These are phyloP conservation scores for Podosphaera aphanis DNA, from an alignment of 2,329 filamentous ascomycete species.

Conservation along the genomic window DNA sequence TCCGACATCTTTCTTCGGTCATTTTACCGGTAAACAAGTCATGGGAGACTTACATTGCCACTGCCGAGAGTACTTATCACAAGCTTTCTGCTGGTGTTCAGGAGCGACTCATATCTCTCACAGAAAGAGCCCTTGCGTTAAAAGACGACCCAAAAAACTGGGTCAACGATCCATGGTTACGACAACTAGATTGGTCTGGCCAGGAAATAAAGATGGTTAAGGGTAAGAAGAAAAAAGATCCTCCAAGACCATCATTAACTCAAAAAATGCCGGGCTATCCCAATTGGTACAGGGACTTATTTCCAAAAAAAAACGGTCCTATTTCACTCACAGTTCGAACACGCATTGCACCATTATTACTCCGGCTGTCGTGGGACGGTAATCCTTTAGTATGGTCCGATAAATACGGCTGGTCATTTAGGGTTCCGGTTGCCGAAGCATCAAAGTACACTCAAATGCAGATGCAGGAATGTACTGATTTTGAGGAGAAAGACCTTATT, in stretches of 20 bases:
- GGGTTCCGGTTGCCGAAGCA: slow-evolving; percentile 39
- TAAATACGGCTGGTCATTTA: slow-evolving; percentile 79
- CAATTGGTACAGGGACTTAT: slow-evolving; percentile 86
- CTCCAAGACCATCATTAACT: slow-evolving; percentile 49
- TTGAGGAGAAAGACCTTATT: slow-evolving; percentile 41
- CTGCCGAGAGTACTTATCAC: slow-evolving; percentile 67
- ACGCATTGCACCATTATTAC: slow-evolving; percentile 61
- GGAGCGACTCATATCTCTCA: slow-evolving; percentile 46
- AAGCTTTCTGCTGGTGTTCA: slow-evolving; percentile 55
- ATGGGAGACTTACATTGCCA: slow-evolving; percentile 68
- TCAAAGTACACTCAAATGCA: slow-evolving; percentile 45
- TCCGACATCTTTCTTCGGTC: slow-evolving; percentile 79
- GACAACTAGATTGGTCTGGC: slow-evolving; percentile 84
- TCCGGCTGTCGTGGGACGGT: slow-evolving; percentile 72
- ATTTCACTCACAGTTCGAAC: slow-evolving; percentile 71
- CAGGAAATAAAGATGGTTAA: slow-evolving; percentile 84
- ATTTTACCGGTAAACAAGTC: slow-evolving; percentile 74
- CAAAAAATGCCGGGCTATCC: slow-evolving; percentile 94
- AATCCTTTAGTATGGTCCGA: slow-evolving; percentile 84
- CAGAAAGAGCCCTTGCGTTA: slow-evolving; percentile 52
- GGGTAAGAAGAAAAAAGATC: slow-evolving; percentile 66
- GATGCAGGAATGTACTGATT: slow-evolving; percentile 52
- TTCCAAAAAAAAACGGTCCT: slow-evolving; percentile 38
- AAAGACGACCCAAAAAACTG: slow-evolving; percentile 49
- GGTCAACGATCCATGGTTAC: slow-evolving; percentile 67